A percentile compares a stretch with the other conserved stretches of the same genome.
Evolutionary conservation across 768 basidiomycete species (phyloP).

Genomic region (Pulveroboletus sp.): DNA sequence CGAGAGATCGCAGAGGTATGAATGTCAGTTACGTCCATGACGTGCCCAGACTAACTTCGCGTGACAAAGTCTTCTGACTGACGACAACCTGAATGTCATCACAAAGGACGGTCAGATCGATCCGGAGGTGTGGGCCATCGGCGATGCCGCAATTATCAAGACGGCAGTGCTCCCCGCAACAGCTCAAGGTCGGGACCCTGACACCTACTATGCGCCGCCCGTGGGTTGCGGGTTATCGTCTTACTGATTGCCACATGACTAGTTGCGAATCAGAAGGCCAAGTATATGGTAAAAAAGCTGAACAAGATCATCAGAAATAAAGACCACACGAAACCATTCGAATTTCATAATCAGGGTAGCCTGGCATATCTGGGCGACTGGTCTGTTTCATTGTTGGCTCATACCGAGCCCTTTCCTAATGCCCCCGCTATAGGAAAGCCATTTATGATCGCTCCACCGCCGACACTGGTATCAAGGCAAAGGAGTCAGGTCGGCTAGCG

Average conservation of each 20-base stretch:
- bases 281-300: conserved; percentile 59
- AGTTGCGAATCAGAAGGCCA: conserved; percentile 78
- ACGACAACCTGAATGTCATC: conserved; percentile 59
- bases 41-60: conserved; percentile 19
- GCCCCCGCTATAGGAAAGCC: conserved; percentile 53
- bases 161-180: conserved; percentile 69
- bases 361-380: conserved; percentile 80
- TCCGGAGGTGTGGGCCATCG: conserved; percentile 75
- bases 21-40: conserved; percentile 23
- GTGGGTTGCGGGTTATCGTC: conserved; percentile 17
- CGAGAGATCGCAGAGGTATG: conserved; percentile 49
- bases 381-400: conserved; percentile 31
- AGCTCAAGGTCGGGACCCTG: conserved; percentile 57
- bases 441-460: conserved; percentile 64
- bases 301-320: conserved; percentile 57
- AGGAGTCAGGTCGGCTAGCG: conserved; percentile 62
- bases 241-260: conserved; percentile 6
- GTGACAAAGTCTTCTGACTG: conserved; percentile 39
- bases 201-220: conserved; percentile 10
- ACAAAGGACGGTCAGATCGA: conserved; percentile 49
- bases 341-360: conserved; percentile 68
- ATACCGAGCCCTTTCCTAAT: conserved; percentile 1
- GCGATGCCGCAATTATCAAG: conserved; percentile 66
- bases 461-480: conserved; percentile 45
- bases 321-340: conserved; percentile 48